These are phyloP conservation scores for Lyophyllum atratum DNA, from an alignment of 768 basidiomycete species.

Conservation along the genomic window DNA sequence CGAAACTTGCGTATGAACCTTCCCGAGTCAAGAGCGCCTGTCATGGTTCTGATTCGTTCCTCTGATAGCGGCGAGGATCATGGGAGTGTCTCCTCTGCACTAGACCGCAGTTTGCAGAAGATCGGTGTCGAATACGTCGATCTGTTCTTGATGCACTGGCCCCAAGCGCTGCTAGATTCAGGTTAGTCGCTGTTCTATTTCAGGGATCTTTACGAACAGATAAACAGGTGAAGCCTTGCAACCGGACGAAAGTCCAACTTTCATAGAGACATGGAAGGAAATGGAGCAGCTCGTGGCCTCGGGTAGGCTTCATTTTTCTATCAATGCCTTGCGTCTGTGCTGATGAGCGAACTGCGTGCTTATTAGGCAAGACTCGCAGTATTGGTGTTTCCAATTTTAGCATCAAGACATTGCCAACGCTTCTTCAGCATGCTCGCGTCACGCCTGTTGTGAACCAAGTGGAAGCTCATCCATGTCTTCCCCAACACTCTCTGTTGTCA, in stretches of 20 bases:
- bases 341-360: background rate
- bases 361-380: constrained; percentile 34
- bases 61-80: constrained; percentile 32
- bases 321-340: background rate
- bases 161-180: constrained; percentile 22
- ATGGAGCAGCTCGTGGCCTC: constrained; percentile 40
- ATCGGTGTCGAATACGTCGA: constrained; percentile 46
- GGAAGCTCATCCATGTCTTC: constrained; percentile 48
- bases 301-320: constrained; percentile 23
- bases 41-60: constrained; percentile 22
- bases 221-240: constrained; percentile 11
- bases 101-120: constrained; percentile 35
- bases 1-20: constrained; percentile 36
- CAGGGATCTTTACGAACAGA: background rate
- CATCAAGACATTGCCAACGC: constrained; percentile 36
- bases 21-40: background rate
- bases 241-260: constrained; percentile 28
- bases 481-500: constrained; percentile 40
- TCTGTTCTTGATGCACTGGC: constrained; percentile 48
- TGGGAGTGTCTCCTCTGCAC: constrained; percentile 30
- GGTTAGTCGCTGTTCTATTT: background rate
- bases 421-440: constrained; percentile 38
- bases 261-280: constrained; percentile 39
- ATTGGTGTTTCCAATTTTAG: constrained; percentile 58
- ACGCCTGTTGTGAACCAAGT: constrained; percentile 42